Evolutionary conservation across 2,329 filamentous ascomycete genomes (phyloP), one percentile per base, ranked within the genome.

Genomic region (Lecanicillium sp.): DNA sequence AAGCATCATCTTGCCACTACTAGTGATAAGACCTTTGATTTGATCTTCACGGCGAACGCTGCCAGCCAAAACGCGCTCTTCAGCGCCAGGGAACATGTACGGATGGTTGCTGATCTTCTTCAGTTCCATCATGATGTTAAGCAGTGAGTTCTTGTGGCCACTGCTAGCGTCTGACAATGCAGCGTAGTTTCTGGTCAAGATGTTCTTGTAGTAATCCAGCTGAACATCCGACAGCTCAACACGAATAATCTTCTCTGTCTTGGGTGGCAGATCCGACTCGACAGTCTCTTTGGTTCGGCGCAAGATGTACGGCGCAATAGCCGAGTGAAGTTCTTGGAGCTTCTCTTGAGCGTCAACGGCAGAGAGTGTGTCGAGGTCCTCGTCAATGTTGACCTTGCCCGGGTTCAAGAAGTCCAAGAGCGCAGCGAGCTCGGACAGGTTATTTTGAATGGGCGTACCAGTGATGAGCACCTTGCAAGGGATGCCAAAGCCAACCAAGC

Each of bases 41-140:
- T 90, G 82, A 62, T 97, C 93, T 60, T 97, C 91, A 24, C 90
- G 86, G 17, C 87, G 83, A 45, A 79, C 78, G 59, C 85, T 90
- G 12, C 87, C 89, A 51, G 81, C 84, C 43, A 97, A 69, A 11
- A 97, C 87, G 56, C 86, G 87, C 50, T 95, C 87, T 63, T 98
- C 93, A 2, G 90, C 91, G 53, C 90, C 90, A 2, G 87, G 86
- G 58, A 98, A 97, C 84, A 98, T 94, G 70, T 96, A 95, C 1
- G 93, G 91, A 62, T 98, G 93, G 60, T 98, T 98, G 70, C 91
- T 97, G 63, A 93, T 90, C 68, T 98, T 98, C 73, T 98, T 98
- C 60, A 98, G 68, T 66, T 98, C 93, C 93, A 98, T 98, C 81
- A 98, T 96, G 64, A 98, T 93, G 67, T 98, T 98, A 54, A 98